Evolutionary conservation across 75 land plant genomes (phyloP).

Genomic region (Cunninghamia lanceolata): DNA sequence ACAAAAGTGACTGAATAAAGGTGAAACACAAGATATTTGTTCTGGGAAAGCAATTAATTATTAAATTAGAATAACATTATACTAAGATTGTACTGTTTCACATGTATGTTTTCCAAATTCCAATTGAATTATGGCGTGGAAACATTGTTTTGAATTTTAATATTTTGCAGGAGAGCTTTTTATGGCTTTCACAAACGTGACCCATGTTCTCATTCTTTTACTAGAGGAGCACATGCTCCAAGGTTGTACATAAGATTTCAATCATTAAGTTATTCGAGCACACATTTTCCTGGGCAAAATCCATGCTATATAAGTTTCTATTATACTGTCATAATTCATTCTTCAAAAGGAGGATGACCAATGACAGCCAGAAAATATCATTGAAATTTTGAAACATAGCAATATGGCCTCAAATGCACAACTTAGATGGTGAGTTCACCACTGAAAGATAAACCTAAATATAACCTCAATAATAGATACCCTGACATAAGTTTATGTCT

Average conservation of each 20-base stretch:
- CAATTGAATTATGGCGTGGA: neutral
- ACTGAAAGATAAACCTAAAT: constrained; percentile 1
- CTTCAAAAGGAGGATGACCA: neutral
- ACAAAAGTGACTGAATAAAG: neutral
- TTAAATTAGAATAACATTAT: no score
- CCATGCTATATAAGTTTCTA: no score
- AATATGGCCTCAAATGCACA: neutral
- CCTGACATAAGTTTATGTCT: neutral
- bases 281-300: neutral
- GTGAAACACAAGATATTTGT: neutral
- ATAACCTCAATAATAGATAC: neutral
- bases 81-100: no score
- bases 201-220: neutral
- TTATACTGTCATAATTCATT: neutral
- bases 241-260: neutral
- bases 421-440: neutral
- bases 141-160: neutral
- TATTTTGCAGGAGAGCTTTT: neutral
- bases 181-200: neutral
- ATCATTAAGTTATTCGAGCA: neutral
- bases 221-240: neutral
- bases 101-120: neutral
- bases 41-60: no score
- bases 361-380: neutral
- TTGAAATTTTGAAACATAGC: neutral